Base-by-base conservation (phyloP, 139 green algal species). In the Chlamydomonas schloesseri region DNA sequence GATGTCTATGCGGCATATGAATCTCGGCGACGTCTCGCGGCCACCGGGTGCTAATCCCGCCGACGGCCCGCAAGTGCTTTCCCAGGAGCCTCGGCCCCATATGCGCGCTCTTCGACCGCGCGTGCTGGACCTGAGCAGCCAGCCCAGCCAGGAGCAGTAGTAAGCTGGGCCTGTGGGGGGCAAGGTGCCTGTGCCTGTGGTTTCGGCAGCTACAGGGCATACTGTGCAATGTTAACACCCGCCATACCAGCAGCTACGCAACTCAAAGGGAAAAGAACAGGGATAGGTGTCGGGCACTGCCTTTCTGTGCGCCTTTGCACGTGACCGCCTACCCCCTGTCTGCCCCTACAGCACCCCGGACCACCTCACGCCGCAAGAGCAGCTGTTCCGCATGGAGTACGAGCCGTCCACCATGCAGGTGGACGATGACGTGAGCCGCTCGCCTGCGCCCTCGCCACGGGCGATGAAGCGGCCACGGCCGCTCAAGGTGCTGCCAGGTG, bases 301-400 rank as follows among this genome's bases (percentile, higher is more conserved):
- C 31, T 13, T 50, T 46, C 68, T 50, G 68, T 31, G 13, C 28
- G 13, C 6, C 64, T 28, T 11, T 71, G 17, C n/a, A 71, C 28
- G 13, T 11, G 5, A 36, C n/a, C 64, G 13, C 3, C 29, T 11
- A 4, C 68, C 11, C 33, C 33, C 36, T 34, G 55, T 14, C 70
- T 18, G 14, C 46, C 28, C 5, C 36, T 81, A 67, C 84, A 91
- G 91, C 85, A 93, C 88, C 3, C 87, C 87, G 57, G 91, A 93
- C 62, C 89, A 93, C 55, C 83, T 89, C 2, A 94, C 91, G 9
- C 91, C 91, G 0, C 78, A 90, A n/a, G 91, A 94, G 28, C 91
- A 93, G 88, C 84, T 87, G 47, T 94, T 94, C 68, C 84, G 89
- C 18, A 78, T 94, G 72, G 88, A 91, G 28, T 93, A 93, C 71